Evolutionary conservation across 1,284 basidiomycete species (phyloP).

Genomic region (Sanghuangporus sanghuang): DNA sequence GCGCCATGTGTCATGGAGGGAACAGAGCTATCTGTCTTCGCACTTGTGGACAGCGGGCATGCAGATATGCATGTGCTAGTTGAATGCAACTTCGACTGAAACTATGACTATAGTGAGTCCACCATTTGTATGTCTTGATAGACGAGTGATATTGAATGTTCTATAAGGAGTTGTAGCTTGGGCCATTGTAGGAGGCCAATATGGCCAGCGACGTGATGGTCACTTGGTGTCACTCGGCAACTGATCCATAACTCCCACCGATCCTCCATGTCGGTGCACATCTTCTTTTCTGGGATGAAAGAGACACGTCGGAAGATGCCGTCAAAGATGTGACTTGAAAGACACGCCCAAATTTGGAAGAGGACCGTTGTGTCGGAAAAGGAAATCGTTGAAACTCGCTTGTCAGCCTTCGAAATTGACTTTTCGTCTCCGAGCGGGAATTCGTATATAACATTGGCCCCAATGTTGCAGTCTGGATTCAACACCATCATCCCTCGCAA

Average conservation of each 20-base stretch:
- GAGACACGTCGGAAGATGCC: background rate
- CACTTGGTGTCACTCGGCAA: background rate
- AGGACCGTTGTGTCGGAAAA: background rate
- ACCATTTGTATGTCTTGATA: background rate
- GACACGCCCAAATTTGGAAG: background rate
- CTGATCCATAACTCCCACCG: background rate
- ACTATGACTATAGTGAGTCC: background rate
- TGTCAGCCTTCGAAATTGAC: background rate
- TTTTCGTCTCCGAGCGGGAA: background rate
- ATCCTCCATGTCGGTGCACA: background rate
- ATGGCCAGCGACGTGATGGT: background rate
- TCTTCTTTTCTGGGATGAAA: constrained; percentile 1
- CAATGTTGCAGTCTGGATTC: background rate
- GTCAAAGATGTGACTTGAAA: background rate
- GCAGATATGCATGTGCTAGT: background rate
- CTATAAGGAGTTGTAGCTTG: constrained; percentile 6
- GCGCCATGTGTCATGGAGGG: background rate
- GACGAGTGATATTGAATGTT: background rate
- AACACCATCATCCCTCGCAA: background rate
- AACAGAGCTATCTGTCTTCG: background rate
- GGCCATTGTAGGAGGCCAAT: background rate
- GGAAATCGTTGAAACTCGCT: constrained; percentile 3
- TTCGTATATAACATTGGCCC: constrained; percentile 3
- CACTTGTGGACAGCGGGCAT: background rate
- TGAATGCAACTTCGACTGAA: background rate